Evolutionary conservation across 176 grass and related monocot species (phyloP).

Genomic region (Typha latifolia): DNA sequence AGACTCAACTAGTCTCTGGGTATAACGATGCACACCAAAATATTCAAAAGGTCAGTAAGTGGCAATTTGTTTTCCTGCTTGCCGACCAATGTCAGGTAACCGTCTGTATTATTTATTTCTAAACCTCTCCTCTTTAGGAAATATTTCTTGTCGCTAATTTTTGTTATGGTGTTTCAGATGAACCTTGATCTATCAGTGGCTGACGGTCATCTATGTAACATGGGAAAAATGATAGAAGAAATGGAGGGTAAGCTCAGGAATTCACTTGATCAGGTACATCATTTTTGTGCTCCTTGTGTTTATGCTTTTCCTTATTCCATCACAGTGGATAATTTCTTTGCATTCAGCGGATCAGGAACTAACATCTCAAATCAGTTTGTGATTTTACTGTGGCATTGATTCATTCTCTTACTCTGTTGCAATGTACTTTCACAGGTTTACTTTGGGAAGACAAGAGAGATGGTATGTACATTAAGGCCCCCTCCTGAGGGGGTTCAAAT

Average conservation of each 20-base stretch:
- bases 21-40: no score
- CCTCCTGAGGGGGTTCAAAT: constrained; percentile 62
- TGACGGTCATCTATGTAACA: constrained; percentile 93
- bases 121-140: no score
- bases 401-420: background rate
- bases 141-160: background rate
- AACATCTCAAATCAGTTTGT: background rate
- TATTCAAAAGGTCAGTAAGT: no score
- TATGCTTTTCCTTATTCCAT: no score
- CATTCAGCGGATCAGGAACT: background rate
- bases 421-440: constrained; percentile 52
- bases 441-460: constrained; percentile 94
- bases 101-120: no score
- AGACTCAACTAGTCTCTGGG: no score
- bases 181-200: constrained; percentile 62
- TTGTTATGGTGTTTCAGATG: constrained; percentile 44
- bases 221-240: constrained; percentile 99
- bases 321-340: no score
- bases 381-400: background rate
- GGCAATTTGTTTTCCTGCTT: no score
- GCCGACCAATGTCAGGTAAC: no score
- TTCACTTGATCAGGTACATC: constrained; percentile 76
- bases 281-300: background rate
- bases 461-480: constrained; percentile 78
- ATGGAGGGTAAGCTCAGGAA: constrained; percentile 98